phyloP scores from a whole-genome alignment of 2,329 filamentous ascomycete species.

The Calonectria ilicicola region DNA sequence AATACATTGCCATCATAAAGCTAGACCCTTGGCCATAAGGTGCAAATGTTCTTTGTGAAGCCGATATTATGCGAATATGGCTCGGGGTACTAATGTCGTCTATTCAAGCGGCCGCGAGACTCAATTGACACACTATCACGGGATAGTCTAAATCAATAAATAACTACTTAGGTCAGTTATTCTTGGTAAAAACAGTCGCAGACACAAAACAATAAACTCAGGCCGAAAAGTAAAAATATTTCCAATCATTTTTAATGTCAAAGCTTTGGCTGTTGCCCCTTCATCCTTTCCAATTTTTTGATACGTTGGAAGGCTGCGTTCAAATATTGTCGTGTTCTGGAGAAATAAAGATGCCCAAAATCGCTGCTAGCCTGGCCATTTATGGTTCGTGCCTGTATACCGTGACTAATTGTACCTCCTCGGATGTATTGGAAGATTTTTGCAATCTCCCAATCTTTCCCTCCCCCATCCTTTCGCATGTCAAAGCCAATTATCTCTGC shows the following conservation, averaged over 20 bases:
- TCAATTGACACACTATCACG: no score
- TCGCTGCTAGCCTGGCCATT: slow-evolving; percentile 27
- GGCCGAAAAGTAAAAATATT: not conserved
- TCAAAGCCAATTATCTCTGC: slow-evolving; percentile 17
- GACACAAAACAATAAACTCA: not conserved
- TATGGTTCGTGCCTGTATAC: slow-evolving; percentile 23
- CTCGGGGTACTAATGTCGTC: no score
- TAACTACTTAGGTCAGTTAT: not conserved
- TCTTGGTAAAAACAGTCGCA: no score
- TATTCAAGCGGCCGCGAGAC: no score
- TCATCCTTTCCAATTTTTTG: not conserved
- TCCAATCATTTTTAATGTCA: not conserved
- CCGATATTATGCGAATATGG: no score
- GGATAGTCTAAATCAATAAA: no score
- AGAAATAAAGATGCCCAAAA: slow-evolving; percentile 22
- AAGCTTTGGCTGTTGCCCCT: not conserved
- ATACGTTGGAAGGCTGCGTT: not conserved
- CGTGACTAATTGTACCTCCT: slow-evolving; percentile 21
- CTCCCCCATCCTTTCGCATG: slow-evolving; percentile 15
- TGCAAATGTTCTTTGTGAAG: no score
- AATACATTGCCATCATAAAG: no score
- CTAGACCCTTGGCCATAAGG: no score
- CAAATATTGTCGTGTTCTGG: slow-evolving; percentile 10
- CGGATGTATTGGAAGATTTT: slow-evolving; percentile 20
- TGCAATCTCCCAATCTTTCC: slow-evolving; percentile 23